Conservation (phyloP, 2,329 filamentous ascomycete species). For the Fusarium anguioides region DNA sequence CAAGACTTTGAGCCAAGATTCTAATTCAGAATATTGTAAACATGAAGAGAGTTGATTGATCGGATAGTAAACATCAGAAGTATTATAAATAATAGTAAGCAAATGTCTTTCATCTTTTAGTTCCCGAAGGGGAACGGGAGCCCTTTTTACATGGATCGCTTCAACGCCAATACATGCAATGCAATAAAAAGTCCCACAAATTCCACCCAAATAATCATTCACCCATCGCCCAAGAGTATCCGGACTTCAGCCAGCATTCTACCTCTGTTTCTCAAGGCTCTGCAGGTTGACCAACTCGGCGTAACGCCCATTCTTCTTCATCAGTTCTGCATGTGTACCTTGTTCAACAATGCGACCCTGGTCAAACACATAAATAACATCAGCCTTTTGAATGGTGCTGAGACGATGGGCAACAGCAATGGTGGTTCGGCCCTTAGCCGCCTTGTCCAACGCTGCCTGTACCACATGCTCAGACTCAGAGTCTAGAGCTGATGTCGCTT, state of each 20-base stretch:
- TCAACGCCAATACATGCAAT: slow-evolving; percentile 29
- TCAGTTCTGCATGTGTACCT: slow-evolving; percentile 80
- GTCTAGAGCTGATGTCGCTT: slow-evolving; percentile 82
- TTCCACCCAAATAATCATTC: background rate
- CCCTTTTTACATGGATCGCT: slow-evolving; percentile 10
- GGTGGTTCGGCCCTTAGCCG: slow-evolving; percentile 85
- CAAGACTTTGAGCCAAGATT: background rate
- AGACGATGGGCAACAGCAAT: slow-evolving; percentile 94
- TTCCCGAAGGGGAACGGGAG: background rate
- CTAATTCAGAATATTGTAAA: background rate
- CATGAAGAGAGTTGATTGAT: slow-evolving; percentile 20
- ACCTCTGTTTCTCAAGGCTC: slow-evolving; percentile 72
- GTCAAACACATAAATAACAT: slow-evolving; percentile 97
- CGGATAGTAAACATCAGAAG: slow-evolving; percentile 9
- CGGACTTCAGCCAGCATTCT: background rate
- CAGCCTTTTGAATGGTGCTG: slow-evolving; percentile 93
- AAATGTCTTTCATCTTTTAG: background rate
- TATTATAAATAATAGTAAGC: slow-evolving; percentile 17
- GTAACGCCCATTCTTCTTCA: slow-evolving; percentile 77
- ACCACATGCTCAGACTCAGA: slow-evolving; percentile 83
- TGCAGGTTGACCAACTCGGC: slow-evolving; percentile 84
- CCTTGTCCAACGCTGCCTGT: slow-evolving; percentile 82
- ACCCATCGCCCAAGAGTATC: background rate
- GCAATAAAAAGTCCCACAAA: slow-evolving; percentile 1
- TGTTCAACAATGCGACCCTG: slow-evolving; percentile 86